A percentile compares a stretch with the other conserved stretches of the same genome.
phyloP scores from a whole-genome alignment of 2,329 filamentous ascomycete genomes.

The Escovopsis sp. region DNA sequence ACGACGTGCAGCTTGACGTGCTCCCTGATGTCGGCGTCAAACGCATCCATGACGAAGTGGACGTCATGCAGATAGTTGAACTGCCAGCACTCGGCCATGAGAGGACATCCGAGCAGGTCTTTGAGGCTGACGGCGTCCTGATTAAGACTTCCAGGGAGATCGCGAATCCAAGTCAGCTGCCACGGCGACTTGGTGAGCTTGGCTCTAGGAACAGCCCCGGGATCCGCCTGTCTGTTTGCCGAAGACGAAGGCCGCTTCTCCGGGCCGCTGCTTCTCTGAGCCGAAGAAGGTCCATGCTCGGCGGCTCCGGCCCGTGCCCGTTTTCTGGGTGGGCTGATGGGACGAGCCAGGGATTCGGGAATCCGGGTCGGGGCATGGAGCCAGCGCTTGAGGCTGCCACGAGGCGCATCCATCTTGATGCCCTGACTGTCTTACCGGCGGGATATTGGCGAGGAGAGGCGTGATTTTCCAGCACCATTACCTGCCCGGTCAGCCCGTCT shows the following conservation, averaged over 20 bases:
- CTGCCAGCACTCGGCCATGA: constrained; percentile 57
- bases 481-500: no score
- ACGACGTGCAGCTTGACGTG: constrained; percentile 39
- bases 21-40: constrained; percentile 34
- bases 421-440: no score
- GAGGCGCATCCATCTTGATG: constrained; percentile 14
- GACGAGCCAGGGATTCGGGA: constrained; percentile 17
- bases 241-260: no score
- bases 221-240: no score
- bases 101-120: constrained; percentile 57
- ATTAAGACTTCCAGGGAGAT: constrained; percentile 45
- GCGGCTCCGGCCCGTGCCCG: constrained; percentile 8
- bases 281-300: no score
- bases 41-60: constrained; percentile 36
- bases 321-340: constrained; percentile 32
- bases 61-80: constrained; percentile 54
- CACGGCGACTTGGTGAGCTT: constrained; percentile 44
- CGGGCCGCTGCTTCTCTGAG: no score
- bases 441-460: no score
- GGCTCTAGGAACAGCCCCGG: no score
- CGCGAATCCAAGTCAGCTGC: constrained; percentile 52
- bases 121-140: constrained; percentile 47
- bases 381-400: constrained; percentile 14
- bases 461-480: no score
- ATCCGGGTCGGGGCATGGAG: constrained; percentile 5